Evolutionary conservation across 768 basidiomycete genomes (phyloP).

Genomic region (Leccinum subgranulosum): DNA sequence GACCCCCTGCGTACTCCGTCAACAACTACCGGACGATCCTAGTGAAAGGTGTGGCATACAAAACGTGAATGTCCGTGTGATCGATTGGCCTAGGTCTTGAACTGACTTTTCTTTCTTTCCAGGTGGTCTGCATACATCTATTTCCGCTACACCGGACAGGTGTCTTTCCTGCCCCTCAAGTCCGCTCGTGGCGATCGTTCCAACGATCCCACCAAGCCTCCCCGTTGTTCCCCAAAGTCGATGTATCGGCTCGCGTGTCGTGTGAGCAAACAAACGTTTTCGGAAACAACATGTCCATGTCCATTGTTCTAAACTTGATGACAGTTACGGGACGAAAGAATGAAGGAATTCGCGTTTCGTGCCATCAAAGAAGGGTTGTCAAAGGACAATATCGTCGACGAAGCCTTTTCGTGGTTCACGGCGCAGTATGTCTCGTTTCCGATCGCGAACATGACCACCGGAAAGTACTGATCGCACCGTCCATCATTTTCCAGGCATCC

Average conservation of each 20-base stretch:
- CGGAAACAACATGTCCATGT: background rate
- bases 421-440: slow-evolving; percentile 22
- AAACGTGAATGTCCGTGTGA: slow-evolving; percentile 20
- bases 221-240: slow-evolving; percentile 35
- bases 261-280: slow-evolving; percentile 13
- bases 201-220: background rate
- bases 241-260: slow-evolving; percentile 35
- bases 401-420: slow-evolving; percentile 31
- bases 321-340: slow-evolving; percentile 24
- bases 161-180: slow-evolving; percentile 24
- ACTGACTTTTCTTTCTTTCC: background rate
- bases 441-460: background rate
- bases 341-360: slow-evolving; percentile 24
- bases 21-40: slow-evolving; percentile 24
- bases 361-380: slow-evolving; percentile 24
- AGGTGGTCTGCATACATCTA: slow-evolving; percentile 29
- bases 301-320: background rate
- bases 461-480: background rate
- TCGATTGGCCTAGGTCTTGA: background rate
- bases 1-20: slow-evolving; percentile 22
- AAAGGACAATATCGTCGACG: slow-evolving; percentile 25
- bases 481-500: slow-evolving; percentile 12
- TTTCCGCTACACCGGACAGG: slow-evolving; percentile 31
- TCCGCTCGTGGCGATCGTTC: slow-evolving; percentile 6
- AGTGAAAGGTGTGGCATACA: slow-evolving; percentile 28